Percentiles rank a stretch among this genome's conserved stretches.
phyloP scores from a whole-genome alignment of 2,329 filamentous ascomycete genomes.

The Aureobasidium uvarum region DNA sequence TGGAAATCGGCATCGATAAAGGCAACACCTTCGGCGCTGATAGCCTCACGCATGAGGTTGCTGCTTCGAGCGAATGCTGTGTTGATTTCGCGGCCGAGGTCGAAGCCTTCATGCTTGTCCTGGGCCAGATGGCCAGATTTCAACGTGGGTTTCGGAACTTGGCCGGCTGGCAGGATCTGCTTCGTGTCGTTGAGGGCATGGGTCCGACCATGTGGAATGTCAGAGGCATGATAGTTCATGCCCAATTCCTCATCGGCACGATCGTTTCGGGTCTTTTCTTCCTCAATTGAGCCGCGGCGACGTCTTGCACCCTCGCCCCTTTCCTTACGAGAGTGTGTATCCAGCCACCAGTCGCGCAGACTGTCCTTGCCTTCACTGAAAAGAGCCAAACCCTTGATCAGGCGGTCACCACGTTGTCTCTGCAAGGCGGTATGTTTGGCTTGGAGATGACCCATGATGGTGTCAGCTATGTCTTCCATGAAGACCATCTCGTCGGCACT shows the following conservation, averaged over 20 bases:
- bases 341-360: constrained; percentile 36
- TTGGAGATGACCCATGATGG: constrained; percentile 61
- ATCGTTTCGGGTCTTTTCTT: constrained; percentile 5
- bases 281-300: constrained; percentile 17
- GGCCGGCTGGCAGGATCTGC: background rate
- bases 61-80: constrained; percentile 48
- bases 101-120: constrained; percentile 31
- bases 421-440: constrained; percentile 49
- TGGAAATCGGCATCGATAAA: constrained; percentile 38
- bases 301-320: constrained; percentile 21
- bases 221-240: constrained; percentile 16
- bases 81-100: constrained; percentile 23
- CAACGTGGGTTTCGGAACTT: background rate
- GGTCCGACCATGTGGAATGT: constrained; percentile 9
- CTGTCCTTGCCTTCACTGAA: constrained; percentile 39
- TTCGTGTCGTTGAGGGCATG: background rate
- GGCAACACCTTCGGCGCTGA: constrained; percentile 49
- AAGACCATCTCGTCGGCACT: constrained; percentile 53
- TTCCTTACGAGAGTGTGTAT: constrained; percentile 2
- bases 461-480: constrained; percentile 56
- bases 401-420: constrained; percentile 54
- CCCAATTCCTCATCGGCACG: constrained; percentile 31
- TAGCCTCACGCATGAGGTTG: constrained; percentile 48
- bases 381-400: constrained; percentile 54
- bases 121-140: constrained; percentile 28